phyloP scores from a whole-genome alignment of 176 grass and related monocot genomes.

The Aegilops sharonensis region DNA sequence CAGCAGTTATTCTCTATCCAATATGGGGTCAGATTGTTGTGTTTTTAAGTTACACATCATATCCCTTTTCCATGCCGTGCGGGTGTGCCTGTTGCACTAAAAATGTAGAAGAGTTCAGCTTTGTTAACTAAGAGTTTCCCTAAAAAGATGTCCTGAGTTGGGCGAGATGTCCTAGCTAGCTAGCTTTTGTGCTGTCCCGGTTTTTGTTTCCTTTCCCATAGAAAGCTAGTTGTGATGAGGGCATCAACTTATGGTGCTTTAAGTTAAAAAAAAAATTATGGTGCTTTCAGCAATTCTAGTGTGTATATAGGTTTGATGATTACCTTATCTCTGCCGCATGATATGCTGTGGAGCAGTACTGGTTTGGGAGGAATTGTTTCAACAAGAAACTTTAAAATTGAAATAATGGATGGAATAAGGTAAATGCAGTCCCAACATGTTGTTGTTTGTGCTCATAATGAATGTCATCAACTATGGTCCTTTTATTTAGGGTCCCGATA shows the following conservation, averaged over 20 bases:
- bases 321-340: slow-evolving; percentile 4
- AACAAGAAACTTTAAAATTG: neutral
- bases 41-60: too few species aligned
- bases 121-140: too few species aligned
- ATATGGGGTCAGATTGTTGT: too few species aligned
- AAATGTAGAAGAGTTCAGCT: too few species aligned
- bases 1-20: too few species aligned
- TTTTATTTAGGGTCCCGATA: too few species aligned
- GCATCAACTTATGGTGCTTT: neutral
- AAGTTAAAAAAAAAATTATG: too few species aligned
- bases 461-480: neutral
- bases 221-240: neutral
- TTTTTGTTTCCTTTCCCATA: slow-evolving; percentile 27
- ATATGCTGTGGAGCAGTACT: neutral
- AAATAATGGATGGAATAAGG: slow-evolving; percentile 26
- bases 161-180: slow-evolving; percentile 34
- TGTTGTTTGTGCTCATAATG: neutral
- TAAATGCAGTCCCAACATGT: neutral
- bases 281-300: neutral
- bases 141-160: slow-evolving; percentile 23
- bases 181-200: neutral
- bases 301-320: slow-evolving; percentile 34
- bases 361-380: slow-evolving; percentile 16
- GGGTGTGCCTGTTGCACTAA: too few species aligned
- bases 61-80: too few species aligned